phyloP scores from a whole-genome alignment of 306 rosid genomes.

The Pachyrhizus erosus region DNA sequence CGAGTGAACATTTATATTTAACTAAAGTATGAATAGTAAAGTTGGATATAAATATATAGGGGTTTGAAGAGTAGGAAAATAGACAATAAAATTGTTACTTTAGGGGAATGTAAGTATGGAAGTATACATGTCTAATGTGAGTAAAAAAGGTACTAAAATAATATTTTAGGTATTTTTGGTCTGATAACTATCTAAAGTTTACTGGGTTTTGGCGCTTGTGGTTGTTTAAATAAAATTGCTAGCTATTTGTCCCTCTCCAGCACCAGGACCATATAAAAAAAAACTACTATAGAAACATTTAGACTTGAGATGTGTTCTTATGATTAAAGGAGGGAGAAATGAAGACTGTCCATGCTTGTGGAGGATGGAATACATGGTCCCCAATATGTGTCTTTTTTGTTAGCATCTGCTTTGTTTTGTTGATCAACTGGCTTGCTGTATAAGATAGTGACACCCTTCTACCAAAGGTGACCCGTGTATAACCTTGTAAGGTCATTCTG shows the following conservation, averaged over 20 bases:
- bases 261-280: not conserved
- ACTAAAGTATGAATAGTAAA: not conserved
- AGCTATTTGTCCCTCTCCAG: not conserved
- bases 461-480: conserved; percentile 17
- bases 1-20: not conserved
- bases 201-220: not conserved
- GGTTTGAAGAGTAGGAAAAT: not conserved
- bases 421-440: conserved; percentile 38
- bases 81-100: not conserved
- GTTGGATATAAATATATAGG: not conserved
- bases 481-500: conserved; percentile 29
- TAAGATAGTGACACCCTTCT: conserved; percentile 37
- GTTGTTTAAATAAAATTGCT: not conserved
- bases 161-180: not conserved
- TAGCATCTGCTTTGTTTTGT: conserved; percentile 40
- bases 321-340: not conserved
- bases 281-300: not conserved
- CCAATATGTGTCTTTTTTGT: conserved; percentile 41
- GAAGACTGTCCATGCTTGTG: conserved; percentile 23
- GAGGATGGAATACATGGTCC: conserved; percentile 50
- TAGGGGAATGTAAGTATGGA: not conserved
- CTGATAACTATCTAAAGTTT: not conserved
- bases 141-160: not conserved
- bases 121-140: not conserved
- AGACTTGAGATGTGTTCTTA: not conserved